Evolutionary conservation across 2,329 filamentous ascomycete species (phyloP).

Genomic region (Xylaria sp.): DNA sequence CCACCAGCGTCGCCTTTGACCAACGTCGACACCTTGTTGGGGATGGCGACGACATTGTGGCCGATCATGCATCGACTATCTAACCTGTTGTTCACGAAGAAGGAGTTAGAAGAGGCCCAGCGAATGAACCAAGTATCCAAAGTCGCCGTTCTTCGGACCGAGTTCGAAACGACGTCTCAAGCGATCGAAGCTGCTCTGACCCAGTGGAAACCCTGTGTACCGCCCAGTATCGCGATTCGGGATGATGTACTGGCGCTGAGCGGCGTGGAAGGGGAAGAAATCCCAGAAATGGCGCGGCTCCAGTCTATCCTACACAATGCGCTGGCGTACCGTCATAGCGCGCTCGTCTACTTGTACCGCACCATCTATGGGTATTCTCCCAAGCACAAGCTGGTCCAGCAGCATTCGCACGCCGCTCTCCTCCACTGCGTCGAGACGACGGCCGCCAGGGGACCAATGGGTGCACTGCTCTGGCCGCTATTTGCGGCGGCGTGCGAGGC

Average conservation of each 20-base stretch:
- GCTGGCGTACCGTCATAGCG: conserved; percentile 69
- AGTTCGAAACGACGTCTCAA: conserved; percentile 62
- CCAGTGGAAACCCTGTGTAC: conserved; percentile 65
- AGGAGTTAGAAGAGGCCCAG: conserved; percentile 60
- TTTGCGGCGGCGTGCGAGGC: conserved; percentile 74
- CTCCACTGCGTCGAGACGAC: conserved; percentile 67
- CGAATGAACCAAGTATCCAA: conserved; percentile 56
- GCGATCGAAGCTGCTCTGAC: conserved; percentile 67
- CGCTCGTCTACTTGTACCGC: conserved; percentile 68
- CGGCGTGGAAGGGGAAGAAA: conserved; percentile 37
- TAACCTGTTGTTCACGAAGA: conserved; percentile 64
- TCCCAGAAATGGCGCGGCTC: conserved; percentile 56
- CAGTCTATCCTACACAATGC: conserved; percentile 69
- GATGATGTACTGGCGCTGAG: conserved; percentile 43
- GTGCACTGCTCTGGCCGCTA: conserved; percentile 72
- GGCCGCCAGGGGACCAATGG: conserved; percentile 68
- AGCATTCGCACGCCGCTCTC: conserved; percentile 62
- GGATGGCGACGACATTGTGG: conserved; percentile 71
- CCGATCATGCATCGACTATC: conserved; percentile 71
- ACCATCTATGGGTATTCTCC: conserved; percentile 62
- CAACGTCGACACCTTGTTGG: conserved; percentile 69
- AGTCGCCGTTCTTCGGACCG: conserved; percentile 60
- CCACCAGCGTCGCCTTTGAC: conserved; percentile 58
- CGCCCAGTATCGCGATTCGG: conserved; percentile 52
- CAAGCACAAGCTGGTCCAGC: conserved; percentile 63